These are phyloP conservation scores for Vitellaria paradoxa DNA, from an alignment of 179 eudicot species.

Conservation along the genomic window DNA sequence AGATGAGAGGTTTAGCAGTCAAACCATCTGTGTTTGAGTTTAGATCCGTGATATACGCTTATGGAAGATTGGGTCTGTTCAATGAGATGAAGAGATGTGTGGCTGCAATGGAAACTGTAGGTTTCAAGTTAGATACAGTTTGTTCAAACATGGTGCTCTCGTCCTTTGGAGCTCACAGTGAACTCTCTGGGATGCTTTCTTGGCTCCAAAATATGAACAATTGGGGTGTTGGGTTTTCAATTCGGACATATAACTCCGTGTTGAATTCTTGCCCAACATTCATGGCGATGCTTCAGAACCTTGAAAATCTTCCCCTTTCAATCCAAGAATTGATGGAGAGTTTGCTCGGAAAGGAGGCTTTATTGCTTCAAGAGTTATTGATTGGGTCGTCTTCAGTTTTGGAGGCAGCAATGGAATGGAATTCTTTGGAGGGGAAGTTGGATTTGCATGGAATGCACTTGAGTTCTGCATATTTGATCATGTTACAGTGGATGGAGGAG, in stretches of 20 bases:
- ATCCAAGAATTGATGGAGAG: constrained; percentile 35
- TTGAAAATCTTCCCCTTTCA: constrained; percentile 49
- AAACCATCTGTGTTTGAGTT: constrained; percentile 52
- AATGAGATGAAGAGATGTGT: constrained; percentile 55
- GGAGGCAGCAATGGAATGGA: constrained; percentile 51
- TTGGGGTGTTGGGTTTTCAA: constrained; percentile 37
- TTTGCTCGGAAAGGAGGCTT: constrained; percentile 39
- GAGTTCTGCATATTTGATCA: constrained; percentile 54
- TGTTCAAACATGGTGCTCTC: constrained; percentile 78
- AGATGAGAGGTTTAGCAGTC: constrained; percentile 40
- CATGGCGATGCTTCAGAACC: constrained; percentile 41
- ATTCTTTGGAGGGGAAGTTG: constrained; percentile 45
- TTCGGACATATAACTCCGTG: constrained; percentile 67
- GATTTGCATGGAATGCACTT: constrained; percentile 91
- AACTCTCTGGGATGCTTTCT: constrained; percentile 42
- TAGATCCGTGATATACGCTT: constrained; percentile 58
- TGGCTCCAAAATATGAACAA: constrained; percentile 56
- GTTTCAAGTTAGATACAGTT: constrained; percentile 57
- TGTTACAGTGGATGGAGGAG: constrained; percentile 68
- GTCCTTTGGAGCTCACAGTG: constrained; percentile 48
- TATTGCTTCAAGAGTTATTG: constrained; percentile 45
- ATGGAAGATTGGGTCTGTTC: constrained; percentile 61
- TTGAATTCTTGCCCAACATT: constrained; percentile 61
- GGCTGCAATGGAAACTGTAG: constrained; percentile 50
- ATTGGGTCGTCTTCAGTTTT: constrained; percentile 30